Conservation (phyloP, 257 asterid species). For the Scutellaria galericulata region DNA sequence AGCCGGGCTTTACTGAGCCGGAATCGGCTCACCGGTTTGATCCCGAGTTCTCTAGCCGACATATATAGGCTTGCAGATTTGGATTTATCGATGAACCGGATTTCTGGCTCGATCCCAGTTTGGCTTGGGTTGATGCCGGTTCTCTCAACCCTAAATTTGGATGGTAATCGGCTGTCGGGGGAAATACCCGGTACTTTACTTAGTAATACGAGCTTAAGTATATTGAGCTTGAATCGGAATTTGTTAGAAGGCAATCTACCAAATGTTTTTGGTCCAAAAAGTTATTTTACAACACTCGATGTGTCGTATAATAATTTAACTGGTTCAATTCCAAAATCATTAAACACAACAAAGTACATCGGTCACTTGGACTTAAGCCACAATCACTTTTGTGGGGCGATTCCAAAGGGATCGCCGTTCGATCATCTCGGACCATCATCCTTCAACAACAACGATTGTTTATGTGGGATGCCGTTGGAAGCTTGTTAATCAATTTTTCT, state of each 20-base stretch:
- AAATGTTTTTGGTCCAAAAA: slow-evolving; percentile 61
- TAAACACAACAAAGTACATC: slow-evolving; percentile 52
- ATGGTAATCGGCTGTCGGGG: slow-evolving; percentile 58
- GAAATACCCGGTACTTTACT: slow-evolving; percentile 52
- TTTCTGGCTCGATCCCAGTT: slow-evolving; percentile 65
- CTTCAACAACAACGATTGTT: slow-evolving; percentile 67
- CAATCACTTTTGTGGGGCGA: slow-evolving; percentile 78
- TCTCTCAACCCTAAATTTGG: slow-evolving; percentile 72
- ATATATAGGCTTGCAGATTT: slow-evolving; percentile 69
- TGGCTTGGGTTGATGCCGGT: slow-evolving; percentile 78
- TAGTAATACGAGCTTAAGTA: slow-evolving; percentile 56
- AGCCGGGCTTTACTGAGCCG: slow-evolving; percentile 74
- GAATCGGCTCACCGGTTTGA: slow-evolving; percentile 69
- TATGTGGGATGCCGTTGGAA: slow-evolving; percentile 70
- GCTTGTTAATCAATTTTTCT: slow-evolving; percentile 38
- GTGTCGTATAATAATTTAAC: slow-evolving; percentile 57
- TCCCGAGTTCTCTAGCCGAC: slow-evolving; percentile 59
- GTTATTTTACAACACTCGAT: slow-evolving; percentile 66
- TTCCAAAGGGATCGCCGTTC: slow-evolving; percentile 74
- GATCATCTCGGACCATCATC: slow-evolving; percentile 74
- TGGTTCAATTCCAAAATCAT: slow-evolving; percentile 67
- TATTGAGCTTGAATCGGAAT: slow-evolving; percentile 67
- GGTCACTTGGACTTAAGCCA: slow-evolving; percentile 83
- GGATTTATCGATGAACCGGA: slow-evolving; percentile 64
- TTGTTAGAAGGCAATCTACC: slow-evolving; percentile 57